Evolutionary conservation across 495 filamentous ascomycete species (phyloP).

Genomic region (Podospora tetraspora): DNA sequence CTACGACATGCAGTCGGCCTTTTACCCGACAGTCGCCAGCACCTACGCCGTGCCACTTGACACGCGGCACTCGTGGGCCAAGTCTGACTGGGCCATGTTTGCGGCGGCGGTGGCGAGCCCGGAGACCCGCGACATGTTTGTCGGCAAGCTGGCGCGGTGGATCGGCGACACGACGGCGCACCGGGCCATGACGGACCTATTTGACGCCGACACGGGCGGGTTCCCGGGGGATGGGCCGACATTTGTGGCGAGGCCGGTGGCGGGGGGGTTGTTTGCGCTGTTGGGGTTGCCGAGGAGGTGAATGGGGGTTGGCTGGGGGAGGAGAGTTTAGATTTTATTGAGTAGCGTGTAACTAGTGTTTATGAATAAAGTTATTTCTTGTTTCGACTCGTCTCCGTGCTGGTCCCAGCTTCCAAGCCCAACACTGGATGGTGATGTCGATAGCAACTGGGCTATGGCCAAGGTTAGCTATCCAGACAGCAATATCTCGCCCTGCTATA

Average conservation of each 20-base stretch:
- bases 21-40: constrained; percentile 70
- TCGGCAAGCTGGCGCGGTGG: constrained; percentile 67
- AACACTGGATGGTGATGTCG: neutral
- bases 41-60: constrained; percentile 80
- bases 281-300: constrained; percentile 50
- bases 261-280: constrained; percentile 77
- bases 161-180: constrained; percentile 69
- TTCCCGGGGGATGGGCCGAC: constrained; percentile 50
- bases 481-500: neutral
- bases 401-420: neutral
- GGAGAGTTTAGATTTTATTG: neutral
- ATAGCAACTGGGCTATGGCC: neutral
- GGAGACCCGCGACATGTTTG: constrained; percentile 59
- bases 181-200: constrained; percentile 72
- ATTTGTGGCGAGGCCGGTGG: constrained; percentile 76
- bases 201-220: constrained; percentile 60
- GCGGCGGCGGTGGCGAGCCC: constrained; percentile 63
- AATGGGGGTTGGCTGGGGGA: neutral
- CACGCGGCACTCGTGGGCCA: constrained; percentile 77
- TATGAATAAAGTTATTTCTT: neutral
- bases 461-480: neutral
- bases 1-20: constrained; percentile 73
- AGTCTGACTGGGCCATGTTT: constrained; percentile 87
- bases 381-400: neutral
- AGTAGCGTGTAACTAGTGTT: neutral